phyloP scores from a whole-genome alignment of 129 eudicot genomes.

The Chrysanthemum seticuspe region DNA sequence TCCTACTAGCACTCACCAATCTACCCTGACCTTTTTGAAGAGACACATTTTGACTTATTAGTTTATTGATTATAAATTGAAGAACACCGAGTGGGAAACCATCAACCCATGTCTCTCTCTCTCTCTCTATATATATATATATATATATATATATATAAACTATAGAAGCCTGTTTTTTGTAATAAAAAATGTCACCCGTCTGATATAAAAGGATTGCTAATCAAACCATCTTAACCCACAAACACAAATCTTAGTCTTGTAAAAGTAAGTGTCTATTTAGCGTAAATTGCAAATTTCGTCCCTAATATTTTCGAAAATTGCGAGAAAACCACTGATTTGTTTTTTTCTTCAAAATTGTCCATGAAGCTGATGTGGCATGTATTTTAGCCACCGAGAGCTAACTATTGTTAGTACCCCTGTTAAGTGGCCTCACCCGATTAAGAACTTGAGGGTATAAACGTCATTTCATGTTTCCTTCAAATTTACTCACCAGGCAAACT shows the following conservation, averaged over 20 bases:
- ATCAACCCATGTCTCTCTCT: not conserved
- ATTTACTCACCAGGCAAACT: too few relatives aligned
- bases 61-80: not conserved
- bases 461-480: too few relatives aligned
- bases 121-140: too few relatives aligned
- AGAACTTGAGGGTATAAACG: too few relatives aligned
- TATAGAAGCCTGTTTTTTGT: conserved; percentile 9
- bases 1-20: not conserved
- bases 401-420: too few relatives aligned
- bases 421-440: too few relatives aligned
- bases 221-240: not conserved
- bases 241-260: conserved; percentile 4
- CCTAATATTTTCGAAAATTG: too few relatives aligned
- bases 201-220: conserved; percentile 18
- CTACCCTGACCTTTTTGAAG: not conserved
- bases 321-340: too few relatives aligned
- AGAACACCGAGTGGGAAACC: not conserved
- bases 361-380: too few relatives aligned
- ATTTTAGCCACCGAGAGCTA: too few relatives aligned
- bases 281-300: too few relatives aligned
- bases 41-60: not conserved
- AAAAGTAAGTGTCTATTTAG: not conserved
- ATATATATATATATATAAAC: not conserved
- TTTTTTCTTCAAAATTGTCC: too few relatives aligned
- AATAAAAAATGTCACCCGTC: not conserved